These are phyloP conservation scores for Theobroma grandiflorum DNA, from an alignment of 441 rosid species.

Conservation along the genomic window DNA sequence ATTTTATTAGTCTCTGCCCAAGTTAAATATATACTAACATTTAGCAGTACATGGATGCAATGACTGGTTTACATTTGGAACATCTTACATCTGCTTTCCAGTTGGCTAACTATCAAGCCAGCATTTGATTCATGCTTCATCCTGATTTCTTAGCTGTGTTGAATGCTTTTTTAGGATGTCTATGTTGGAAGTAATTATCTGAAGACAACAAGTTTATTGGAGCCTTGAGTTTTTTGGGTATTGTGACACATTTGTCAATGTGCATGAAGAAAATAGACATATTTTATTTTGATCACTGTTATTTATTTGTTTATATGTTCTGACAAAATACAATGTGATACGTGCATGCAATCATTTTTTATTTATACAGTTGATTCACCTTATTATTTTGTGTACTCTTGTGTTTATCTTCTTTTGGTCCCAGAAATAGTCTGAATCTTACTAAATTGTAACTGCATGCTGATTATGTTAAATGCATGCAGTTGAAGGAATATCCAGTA, in stretches of 20 bases:
- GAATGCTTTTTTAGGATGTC: slow-evolving; percentile 12
- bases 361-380: not conserved
- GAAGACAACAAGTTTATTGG: not conserved
- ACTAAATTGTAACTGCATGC: slow-evolving; percentile 20
- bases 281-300: not conserved
- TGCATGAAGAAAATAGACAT: not conserved
- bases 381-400: not conserved
- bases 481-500: slow-evolving; percentile 85
- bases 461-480: slow-evolving; percentile 40
- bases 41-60: not conserved
- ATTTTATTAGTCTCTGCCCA: not conserved
- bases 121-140: slow-evolving; percentile 10
- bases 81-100: not conserved
- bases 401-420: not conserved
- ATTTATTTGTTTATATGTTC: not conserved
- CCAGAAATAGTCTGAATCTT: not conserved
- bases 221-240: not conserved
- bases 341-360: not conserved
- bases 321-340: not conserved
- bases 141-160: not conserved
- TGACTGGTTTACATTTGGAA: not conserved
- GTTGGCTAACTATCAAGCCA: slow-evolving; percentile 3
- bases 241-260: not conserved
- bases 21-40: not conserved
- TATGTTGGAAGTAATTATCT: not conserved